phyloP scores from a whole-genome alignment of 345 rosid genomes.

The Euphorbia lathyris region DNA sequence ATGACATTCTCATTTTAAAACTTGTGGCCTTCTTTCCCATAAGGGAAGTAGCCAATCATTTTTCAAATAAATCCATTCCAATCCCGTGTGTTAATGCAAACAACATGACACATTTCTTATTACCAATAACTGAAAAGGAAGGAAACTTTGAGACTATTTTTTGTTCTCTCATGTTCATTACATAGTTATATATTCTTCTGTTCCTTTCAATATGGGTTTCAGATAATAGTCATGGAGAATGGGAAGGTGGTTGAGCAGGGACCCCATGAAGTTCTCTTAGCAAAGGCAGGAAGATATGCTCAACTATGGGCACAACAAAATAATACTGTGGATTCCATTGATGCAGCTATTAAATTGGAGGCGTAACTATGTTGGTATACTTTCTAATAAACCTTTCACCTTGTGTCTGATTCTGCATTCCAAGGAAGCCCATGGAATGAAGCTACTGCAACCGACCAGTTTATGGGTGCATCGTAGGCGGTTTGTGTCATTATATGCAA shows the following conservation, averaged over 20 bases:
- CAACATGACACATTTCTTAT: neutral
- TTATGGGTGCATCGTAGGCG: too few relatives aligned
- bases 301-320: constrained; percentile 97
- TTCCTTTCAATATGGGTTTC: constrained; percentile 23
- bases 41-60: neutral
- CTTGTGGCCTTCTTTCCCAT: neutral
- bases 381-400: neutral
- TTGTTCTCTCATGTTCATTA: neutral
- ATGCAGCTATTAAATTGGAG: constrained; percentile 49
- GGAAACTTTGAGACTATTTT: neutral
- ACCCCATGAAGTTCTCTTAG: constrained; percentile 73
- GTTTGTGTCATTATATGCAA: too few relatives aligned
- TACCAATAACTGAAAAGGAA: neutral
- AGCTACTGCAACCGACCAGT: neutral
- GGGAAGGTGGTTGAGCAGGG: constrained; percentile 97
- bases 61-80: too few relatives aligned
- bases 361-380: constrained; percentile 16
- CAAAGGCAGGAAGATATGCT: constrained; percentile 84
- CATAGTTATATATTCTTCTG: neutral
- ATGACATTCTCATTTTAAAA: too few relatives aligned
- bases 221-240: constrained; percentile 89
- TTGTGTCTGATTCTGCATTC: neutral
- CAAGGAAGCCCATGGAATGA: neutral
- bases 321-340: constrained; percentile 54
- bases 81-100: neutral